Evolutionary conservation across 306 rosid species (phyloP).

Genomic region (Prunus mume): DNA sequence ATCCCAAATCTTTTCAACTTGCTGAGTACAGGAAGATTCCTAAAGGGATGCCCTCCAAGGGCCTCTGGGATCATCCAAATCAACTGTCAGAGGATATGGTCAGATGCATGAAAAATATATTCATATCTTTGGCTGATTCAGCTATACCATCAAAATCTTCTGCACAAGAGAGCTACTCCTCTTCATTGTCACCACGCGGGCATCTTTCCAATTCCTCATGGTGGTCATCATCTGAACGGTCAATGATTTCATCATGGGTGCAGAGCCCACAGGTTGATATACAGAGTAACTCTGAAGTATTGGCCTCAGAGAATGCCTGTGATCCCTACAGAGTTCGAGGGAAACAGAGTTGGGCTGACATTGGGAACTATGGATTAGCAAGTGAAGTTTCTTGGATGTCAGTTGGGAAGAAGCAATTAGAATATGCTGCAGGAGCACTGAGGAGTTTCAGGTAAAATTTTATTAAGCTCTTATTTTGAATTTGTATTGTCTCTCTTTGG

Average conservation of each 20-base stretch:
- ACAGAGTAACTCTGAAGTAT: conserved; percentile 48
- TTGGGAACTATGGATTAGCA: conserved; percentile 62
- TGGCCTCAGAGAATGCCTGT: conserved; percentile 49
- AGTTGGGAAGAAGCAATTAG: conserved; percentile 76
- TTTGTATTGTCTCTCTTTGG: background rate
- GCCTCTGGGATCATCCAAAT: conserved; percentile 70
- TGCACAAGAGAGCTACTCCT: conserved; percentile 40
- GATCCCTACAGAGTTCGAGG: conserved; percentile 73
- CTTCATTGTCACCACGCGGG: conserved; percentile 52
- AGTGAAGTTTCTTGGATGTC: conserved; percentile 89
- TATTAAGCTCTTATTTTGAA: background rate
- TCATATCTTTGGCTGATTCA: conserved; percentile 63
- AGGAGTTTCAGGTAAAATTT: conserved; percentile 59
- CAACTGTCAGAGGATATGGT: conserved; percentile 73
- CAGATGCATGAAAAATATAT: conserved; percentile 74
- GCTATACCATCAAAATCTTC: conserved; percentile 37
- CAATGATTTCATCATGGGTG: conserved; percentile 50
- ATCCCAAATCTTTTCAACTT: conserved; percentile 29
- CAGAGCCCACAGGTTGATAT: conserved; percentile 65
- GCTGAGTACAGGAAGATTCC: conserved; percentile 37
- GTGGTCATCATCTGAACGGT: conserved; percentile 76
- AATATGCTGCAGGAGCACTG: conserved; percentile 74
- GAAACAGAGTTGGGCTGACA: conserved; percentile 65
- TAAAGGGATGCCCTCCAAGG: conserved; percentile 43
- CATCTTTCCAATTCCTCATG: conserved; percentile 63